phyloP scores from a whole-genome alignment of 202 grass and related monocot genomes.

The Panicum virgatum region DNA sequence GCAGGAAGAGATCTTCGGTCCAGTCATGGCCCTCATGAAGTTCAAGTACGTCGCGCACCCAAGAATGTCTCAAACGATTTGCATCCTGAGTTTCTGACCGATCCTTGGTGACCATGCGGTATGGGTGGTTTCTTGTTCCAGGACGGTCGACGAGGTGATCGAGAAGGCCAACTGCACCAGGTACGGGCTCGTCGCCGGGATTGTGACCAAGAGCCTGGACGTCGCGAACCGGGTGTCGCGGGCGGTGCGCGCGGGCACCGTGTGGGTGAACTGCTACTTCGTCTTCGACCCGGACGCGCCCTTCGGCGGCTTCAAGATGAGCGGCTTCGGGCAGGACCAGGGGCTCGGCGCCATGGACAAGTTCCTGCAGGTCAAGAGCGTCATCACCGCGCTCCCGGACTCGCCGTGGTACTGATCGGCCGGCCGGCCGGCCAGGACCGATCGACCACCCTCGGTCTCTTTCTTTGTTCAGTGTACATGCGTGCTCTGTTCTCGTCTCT shows the following conservation, averaged over 20 bases:
- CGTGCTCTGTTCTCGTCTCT: neutral
- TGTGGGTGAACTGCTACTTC: slow-evolving; percentile 98
- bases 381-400: slow-evolving; percentile 74
- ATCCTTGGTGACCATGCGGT: neutral
- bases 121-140: slow-evolving; percentile 12
- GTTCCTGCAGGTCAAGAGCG: slow-evolving; percentile 85
- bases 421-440: no score
- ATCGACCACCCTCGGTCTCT: no score
- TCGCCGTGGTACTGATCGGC: slow-evolving; percentile 77
- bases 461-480: slow-evolving; percentile 13
- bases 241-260: slow-evolving; percentile 76
- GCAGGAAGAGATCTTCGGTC: slow-evolving; percentile 91
- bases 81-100: no score
- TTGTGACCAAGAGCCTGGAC: slow-evolving; percentile 79
- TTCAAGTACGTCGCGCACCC: slow-evolving; percentile 45
- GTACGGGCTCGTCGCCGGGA: slow-evolving; percentile 82
- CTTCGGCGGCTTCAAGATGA: slow-evolving; percentile 95
- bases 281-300: slow-evolving; percentile 79
- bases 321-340: slow-evolving; percentile 83
- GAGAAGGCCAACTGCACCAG: slow-evolving; percentile 83
- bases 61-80: neutral
- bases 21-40: slow-evolving; percentile 93
- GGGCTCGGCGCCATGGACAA: slow-evolving; percentile 75
- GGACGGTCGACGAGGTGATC: slow-evolving; percentile 87
- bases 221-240: slow-evolving; percentile 69